Conservation (phyloP, 306 rosid species). For the Vigna mungo region DNA sequence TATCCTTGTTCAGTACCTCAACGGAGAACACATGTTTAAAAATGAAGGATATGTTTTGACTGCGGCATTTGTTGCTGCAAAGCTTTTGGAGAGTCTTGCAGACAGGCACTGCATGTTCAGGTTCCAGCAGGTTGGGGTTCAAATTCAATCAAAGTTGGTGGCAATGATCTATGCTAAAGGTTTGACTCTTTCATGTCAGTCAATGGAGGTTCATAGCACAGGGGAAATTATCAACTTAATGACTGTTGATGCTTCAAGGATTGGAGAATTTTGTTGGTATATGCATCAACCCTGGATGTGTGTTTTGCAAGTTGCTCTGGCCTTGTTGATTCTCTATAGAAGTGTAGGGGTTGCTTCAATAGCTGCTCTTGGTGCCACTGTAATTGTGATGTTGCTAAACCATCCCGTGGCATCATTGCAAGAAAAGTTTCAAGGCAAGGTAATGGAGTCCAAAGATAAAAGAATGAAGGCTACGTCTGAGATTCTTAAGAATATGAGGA, state of each 20-base stretch:
- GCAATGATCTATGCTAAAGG: constrained; percentile 71
- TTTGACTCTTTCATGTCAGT: constrained; percentile 70
- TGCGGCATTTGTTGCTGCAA: constrained; percentile 64
- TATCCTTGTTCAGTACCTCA: constrained; percentile 74
- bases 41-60: constrained; percentile 71
- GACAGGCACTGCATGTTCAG: constrained; percentile 74
- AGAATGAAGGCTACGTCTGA: constrained; percentile 89
- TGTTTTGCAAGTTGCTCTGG: constrained; percentile 69
- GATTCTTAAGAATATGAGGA: constrained; percentile 81
- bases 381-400: constrained; percentile 72
- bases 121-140: constrained; percentile 68
- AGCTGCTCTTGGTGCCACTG: constrained; percentile 70
- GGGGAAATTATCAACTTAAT: constrained; percentile 85
- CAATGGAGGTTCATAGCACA: constrained; percentile 62
- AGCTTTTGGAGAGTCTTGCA: constrained; percentile 71
- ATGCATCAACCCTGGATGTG: constrained; percentile 76
- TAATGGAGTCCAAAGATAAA: constrained; percentile 82
- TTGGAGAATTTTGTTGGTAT: constrained; percentile 73
- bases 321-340: constrained; percentile 69
- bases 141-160: constrained; percentile 64
- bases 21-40: constrained; percentile 55
- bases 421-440: constrained; percentile 72
- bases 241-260: constrained; percentile 85
- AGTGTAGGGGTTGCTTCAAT: constrained; percentile 83
- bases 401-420: constrained; percentile 70